These are phyloP conservation scores for Penstemon eatonii DNA, from an alignment of 257 asterid species.

Conservation along the genomic window DNA sequence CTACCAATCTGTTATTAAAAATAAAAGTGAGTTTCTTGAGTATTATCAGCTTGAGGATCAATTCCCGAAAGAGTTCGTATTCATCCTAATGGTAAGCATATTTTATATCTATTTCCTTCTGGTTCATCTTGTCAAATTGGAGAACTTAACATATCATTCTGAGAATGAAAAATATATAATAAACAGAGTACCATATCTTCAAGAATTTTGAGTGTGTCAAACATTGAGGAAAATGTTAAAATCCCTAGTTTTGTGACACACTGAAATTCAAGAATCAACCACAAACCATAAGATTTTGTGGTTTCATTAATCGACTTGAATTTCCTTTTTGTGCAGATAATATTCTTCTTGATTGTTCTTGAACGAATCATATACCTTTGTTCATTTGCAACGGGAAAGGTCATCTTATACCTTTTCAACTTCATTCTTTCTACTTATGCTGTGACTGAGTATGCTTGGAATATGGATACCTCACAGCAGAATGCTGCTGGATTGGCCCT, in stretches of 20 bases:
- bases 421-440: conserved; percentile 81
- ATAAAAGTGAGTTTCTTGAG: conserved; percentile 87
- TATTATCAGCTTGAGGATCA: conserved; percentile 99
- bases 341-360: conserved; percentile 93
- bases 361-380: conserved; percentile 96
- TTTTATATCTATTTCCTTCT: conserved; percentile 10
- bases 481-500: conserved; percentile 87
- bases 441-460: conserved; percentile 85
- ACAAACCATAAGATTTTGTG: not conserved
- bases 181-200: not conserved
- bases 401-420: conserved; percentile 80
- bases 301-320: conserved; percentile 25
- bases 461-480: conserved; percentile 66
- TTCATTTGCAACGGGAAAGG: conserved; percentile 89
- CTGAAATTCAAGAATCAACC: too few relatives aligned
- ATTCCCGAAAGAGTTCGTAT: conserved; percentile 91
- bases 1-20: conserved; percentile 86
- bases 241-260: too few relatives aligned
- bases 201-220: not conserved
- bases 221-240: too few relatives aligned
- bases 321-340: conserved; percentile 63
- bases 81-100: conserved; percentile 77
- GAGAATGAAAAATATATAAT: conserved; percentile 11
- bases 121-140: conserved; percentile 5
- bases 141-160: not conserved